A percentile compares a stretch with the other conserved stretches of the same genome.
These are phyloP conservation scores for Cladosporium phlei DNA, from an alignment of 2,329 filamentous ascomycete genomes.

Conservation along the genomic window DNA sequence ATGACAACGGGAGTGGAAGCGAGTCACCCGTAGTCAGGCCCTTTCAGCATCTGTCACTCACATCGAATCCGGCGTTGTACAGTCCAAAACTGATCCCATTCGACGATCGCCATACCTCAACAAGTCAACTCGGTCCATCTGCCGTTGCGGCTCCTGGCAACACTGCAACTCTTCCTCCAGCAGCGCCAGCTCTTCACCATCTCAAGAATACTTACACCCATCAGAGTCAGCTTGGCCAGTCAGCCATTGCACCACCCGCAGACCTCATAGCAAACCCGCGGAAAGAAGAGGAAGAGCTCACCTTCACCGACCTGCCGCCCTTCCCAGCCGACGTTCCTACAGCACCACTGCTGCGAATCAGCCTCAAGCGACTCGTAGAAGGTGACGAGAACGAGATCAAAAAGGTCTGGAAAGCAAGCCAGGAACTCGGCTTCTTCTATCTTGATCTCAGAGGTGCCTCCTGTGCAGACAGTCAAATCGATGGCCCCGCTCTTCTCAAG, in stretches of 20 bases:
- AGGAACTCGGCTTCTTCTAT: slow-evolving; percentile 55
- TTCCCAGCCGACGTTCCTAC: slow-evolving; percentile 38
- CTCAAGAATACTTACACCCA: background rate
- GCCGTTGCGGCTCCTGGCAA: slow-evolving; percentile 4
- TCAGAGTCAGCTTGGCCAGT: slow-evolving; percentile 1
- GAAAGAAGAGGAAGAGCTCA: slow-evolving; percentile 7
- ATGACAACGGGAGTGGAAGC: background rate
- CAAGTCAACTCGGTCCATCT: slow-evolving; percentile 5
- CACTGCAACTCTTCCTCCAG: background rate
- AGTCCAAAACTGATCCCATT: background rate
- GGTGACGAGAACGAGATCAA: slow-evolving; percentile 32
- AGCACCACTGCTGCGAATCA: slow-evolving; percentile 38
- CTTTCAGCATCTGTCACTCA: background rate
- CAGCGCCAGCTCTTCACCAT: background rate
- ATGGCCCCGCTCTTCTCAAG: slow-evolving; percentile 38
- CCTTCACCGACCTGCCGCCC: slow-evolving; percentile 32
- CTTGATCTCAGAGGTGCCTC: slow-evolving; percentile 40
- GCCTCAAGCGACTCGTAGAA: slow-evolving; percentile 32
- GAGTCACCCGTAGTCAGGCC: slow-evolving; percentile 1
- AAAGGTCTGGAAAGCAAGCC: slow-evolving; percentile 36
- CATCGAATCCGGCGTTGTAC: background rate
- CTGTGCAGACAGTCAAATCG: slow-evolving; percentile 13
- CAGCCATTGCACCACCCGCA: slow-evolving; percentile 5
- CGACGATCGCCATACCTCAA: slow-evolving; percentile 1
- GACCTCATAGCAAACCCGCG: background rate